Evolutionary conservation across 352 stramenopile species (phyloP).

Genomic region (Aphanomyces euteiches): DNA sequence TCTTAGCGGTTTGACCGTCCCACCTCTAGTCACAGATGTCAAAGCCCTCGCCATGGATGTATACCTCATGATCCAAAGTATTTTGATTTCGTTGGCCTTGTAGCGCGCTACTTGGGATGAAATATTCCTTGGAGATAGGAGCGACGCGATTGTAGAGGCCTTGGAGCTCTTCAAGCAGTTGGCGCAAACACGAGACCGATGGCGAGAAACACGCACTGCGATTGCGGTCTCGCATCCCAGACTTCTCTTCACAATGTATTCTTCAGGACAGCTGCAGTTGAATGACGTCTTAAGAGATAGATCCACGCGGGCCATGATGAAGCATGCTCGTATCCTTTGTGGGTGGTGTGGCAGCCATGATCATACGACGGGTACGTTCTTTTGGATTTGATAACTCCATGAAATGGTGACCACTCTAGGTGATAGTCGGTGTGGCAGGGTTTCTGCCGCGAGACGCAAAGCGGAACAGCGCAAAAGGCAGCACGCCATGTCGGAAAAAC

Average conservation of each 20-base stretch:
- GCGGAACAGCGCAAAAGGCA: constrained; percentile 20
- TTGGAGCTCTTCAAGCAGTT: constrained; percentile 56
- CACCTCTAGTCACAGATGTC: constrained; percentile 54
- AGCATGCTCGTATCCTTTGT: constrained; percentile 75
- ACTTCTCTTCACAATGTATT: constrained; percentile 66
- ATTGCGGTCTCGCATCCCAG: constrained; percentile 64
- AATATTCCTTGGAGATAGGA: constrained; percentile 66
- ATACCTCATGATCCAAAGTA: constrained; percentile 27
- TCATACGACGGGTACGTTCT: constrained; percentile 56
- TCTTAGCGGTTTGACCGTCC: not conserved
- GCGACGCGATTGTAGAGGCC: constrained; percentile 58
- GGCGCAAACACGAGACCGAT: constrained; percentile 63
- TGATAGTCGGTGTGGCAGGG: constrained; percentile 14
- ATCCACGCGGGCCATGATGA: constrained; percentile 80
- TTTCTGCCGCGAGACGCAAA: constrained; percentile 19
- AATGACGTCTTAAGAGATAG: constrained; percentile 32
- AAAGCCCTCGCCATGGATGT: constrained; percentile 79
- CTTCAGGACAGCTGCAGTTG: constrained; percentile 1
- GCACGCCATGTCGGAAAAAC: constrained; percentile 11
- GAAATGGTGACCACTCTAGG: not conserved
- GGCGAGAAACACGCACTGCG: constrained; percentile 70
- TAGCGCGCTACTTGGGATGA: constrained; percentile 78
- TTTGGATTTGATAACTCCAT: not conserved
- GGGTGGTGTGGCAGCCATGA: constrained; percentile 71
- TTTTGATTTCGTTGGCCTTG: not conserved